These are phyloP conservation scores for Pythium phragmitis DNA, from an alignment of 352 stramenopile genomes.

Conservation along the genomic window DNA sequence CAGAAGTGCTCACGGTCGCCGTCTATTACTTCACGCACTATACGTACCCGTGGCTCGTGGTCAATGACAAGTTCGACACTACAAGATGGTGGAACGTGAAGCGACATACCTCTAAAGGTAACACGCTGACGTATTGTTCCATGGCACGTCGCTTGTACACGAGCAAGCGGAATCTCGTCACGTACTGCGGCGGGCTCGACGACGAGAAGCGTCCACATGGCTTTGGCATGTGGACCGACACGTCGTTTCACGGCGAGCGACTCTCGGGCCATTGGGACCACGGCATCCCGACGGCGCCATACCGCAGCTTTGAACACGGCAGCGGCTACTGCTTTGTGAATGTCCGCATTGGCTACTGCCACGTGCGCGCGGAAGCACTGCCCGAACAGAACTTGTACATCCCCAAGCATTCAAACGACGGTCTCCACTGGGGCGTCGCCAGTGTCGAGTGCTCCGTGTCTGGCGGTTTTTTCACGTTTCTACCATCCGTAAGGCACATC, in stretches of 20 bases:
- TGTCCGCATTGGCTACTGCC: constrained; percentile 52
- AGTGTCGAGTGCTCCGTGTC: constrained; percentile 80
- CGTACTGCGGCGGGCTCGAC: constrained; percentile 56
- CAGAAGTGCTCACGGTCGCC: constrained; percentile 44
- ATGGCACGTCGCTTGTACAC: constrained; percentile 27
- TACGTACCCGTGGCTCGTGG: constrained; percentile 50
- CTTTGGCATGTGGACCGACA: constrained; percentile 59
- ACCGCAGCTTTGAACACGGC: constrained; percentile 53
- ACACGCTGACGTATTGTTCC: constrained; percentile 32
- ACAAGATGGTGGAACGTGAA: constrained; percentile 42
- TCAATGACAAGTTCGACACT: constrained; percentile 32
- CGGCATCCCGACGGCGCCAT: constrained; percentile 59
- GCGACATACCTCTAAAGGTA: constrained; percentile 8
- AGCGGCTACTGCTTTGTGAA: constrained; percentile 62
- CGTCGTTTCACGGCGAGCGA: constrained; percentile 60
- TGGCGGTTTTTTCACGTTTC: constrained; percentile 69
- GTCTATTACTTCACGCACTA: constrained; percentile 49
- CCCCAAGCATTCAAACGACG: constrained; percentile 43
- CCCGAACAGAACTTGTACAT: constrained; percentile 46
- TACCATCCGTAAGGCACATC: constrained; percentile 55
- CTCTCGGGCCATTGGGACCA: constrained; percentile 55
- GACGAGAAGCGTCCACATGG: constrained; percentile 45
- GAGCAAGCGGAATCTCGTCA: constrained; percentile 32
- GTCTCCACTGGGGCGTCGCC: constrained; percentile 65
- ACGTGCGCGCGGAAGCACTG: constrained; percentile 31